Percentiles rank a stretch among this genome's conserved stretches.
phyloP scores from a whole-genome alignment of 2,329 filamentous ascomycete species.

The Pestalotiopsis fici region DNA sequence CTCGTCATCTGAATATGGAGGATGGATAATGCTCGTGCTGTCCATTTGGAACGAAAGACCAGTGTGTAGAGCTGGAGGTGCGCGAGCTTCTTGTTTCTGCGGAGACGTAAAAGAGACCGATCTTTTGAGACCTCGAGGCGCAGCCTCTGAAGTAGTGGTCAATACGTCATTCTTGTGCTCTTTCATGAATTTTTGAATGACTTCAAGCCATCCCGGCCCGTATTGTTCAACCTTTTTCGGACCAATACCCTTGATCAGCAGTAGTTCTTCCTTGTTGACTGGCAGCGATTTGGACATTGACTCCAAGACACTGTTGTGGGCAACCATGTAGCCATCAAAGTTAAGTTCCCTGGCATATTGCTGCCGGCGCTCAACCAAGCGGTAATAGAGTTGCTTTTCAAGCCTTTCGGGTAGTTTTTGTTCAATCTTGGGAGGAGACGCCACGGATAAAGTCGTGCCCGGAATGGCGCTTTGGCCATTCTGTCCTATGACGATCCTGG shows the following conservation, averaged over 20 bases:
- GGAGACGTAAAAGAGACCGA: not conserved
- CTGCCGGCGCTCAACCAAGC: not conserved
- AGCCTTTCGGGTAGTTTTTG: not conserved
- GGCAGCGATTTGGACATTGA: not conserved
- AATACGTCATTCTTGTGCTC: not conserved
- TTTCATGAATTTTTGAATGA: not conserved
- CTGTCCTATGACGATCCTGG: not conserved
- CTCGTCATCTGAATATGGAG: not conserved
- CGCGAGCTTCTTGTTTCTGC: not conserved
- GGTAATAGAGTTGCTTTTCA: not conserved
- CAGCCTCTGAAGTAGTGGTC: not conserved
- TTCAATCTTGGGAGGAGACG: no score
- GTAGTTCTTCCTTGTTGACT: not conserved
- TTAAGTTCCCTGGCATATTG: not conserved
- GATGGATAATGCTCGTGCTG: not conserved
- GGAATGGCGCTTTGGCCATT: not conserved
- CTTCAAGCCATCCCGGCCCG: not conserved
- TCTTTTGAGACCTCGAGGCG: not conserved
- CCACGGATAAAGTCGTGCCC: not conserved
- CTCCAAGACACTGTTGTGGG: conserved; percentile 6
- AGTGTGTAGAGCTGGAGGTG: not conserved
- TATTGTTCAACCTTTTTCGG: conserved; percentile 4
- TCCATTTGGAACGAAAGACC: conserved; percentile 7
- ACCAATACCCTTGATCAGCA: conserved; percentile 5
- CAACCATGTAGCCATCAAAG: not conserved